A percentile compares a stretch with the other conserved stretches of the same genome.
Evolutionary conservation across 139 green algal genomes (phyloP).

Genomic region (Coccomyxa sp.): DNA sequence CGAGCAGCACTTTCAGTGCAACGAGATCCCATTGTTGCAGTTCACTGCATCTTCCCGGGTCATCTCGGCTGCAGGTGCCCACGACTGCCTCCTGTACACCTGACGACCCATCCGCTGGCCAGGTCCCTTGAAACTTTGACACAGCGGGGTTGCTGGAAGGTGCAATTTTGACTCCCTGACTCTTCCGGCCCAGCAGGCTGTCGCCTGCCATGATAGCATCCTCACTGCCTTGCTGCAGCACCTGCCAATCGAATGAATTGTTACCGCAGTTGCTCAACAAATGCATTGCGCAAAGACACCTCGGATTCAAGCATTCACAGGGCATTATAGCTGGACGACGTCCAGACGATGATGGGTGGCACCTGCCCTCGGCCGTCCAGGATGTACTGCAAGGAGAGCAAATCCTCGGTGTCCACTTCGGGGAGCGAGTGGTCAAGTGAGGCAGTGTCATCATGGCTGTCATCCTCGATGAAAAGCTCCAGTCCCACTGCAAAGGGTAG

Average conservation of each 20-base stretch:
- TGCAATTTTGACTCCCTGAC: not conserved
- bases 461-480: not conserved
- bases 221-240: not conserved
- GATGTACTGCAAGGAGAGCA: not conserved
- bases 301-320: no score
- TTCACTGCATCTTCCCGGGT: no score
- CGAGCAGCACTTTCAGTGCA: not conserved
- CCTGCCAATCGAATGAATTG: not conserved
- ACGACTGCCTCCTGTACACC: not conserved
- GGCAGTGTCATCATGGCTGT: not conserved
- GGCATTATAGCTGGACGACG: not conserved
- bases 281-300: no score
- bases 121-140: not conserved
- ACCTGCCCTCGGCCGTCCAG: constrained; percentile 2
- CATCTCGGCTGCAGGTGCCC: no score
- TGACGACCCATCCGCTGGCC: not conserved
- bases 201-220: not conserved
- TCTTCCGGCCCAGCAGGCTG: constrained; percentile 2
- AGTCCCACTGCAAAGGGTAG: not conserved
- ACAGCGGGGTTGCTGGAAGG: not conserved
- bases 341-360: not conserved
- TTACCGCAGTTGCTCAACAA: not conserved
- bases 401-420: not conserved
- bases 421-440: not conserved
- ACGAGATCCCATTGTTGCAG: not conserved